Conservation (phyloP, 2,329 filamentous ascomycete species). For the Aspergillus terreus region DNA sequence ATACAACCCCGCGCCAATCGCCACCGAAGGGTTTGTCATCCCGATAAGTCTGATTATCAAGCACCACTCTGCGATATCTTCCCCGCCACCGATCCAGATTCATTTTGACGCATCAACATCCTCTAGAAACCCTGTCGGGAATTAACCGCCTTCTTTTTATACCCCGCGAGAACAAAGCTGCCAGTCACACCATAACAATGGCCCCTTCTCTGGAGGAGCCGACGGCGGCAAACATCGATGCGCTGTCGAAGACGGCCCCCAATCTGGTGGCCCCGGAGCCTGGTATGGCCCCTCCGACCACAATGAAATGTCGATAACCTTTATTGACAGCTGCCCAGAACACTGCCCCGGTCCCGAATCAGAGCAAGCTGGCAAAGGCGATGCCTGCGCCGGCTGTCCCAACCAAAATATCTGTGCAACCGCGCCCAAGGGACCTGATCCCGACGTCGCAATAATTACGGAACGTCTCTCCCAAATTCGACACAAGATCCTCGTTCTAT, state of each 20-base stretch:
- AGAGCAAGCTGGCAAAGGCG: constrained; percentile 57
- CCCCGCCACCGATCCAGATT: constrained; percentile 19
- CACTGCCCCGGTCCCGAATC: constrained; percentile 79
- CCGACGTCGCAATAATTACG: constrained; percentile 85
- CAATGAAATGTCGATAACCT: neutral
- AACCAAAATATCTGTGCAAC: constrained; percentile 95
- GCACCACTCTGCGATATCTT: constrained; percentile 16
- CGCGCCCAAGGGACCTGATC: constrained; percentile 90
- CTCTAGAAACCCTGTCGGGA: neutral
- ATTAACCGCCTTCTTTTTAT: neutral
- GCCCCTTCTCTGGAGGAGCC: constrained; percentile 76
- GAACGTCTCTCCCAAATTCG: constrained; percentile 74
- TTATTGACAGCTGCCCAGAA: constrained; percentile 46
- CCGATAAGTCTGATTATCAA: constrained; percentile 27
- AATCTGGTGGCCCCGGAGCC: constrained; percentile 90
- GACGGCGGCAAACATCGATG: constrained; percentile 67
- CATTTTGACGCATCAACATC: neutral
- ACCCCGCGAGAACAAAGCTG: neutral
- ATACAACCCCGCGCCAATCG: constrained; percentile 19
- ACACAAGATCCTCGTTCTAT: constrained; percentile 90
- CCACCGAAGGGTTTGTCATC: constrained; percentile 28
- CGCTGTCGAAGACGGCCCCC: constrained; percentile 73
- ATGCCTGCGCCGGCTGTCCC: constrained; percentile 90
- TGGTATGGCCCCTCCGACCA: constrained; percentile 39
- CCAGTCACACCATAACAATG: constrained; percentile 50